phyloP scores from a whole-genome alignment of 2,329 filamentous ascomycete genomes.

The Mariannaea elegans region DNA sequence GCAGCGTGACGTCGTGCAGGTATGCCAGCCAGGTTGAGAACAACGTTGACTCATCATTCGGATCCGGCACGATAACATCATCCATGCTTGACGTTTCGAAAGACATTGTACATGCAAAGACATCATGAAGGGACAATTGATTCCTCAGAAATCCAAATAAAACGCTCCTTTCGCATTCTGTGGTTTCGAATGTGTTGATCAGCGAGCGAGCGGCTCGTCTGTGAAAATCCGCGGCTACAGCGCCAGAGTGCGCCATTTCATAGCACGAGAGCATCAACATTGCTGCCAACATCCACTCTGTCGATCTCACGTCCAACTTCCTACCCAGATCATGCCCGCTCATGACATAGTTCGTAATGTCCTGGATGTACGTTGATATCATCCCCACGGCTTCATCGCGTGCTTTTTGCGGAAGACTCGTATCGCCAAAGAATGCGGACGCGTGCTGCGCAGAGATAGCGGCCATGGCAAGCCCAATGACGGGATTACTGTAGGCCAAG shows the following conservation, averaged over 20 bases:
- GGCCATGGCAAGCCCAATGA: constrained; percentile 40
- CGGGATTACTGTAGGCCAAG: constrained; percentile 37
- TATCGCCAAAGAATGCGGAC: constrained; percentile 30
- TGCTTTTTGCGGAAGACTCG: constrained; percentile 38
- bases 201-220: constrained; percentile 41
- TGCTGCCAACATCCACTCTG: constrained; percentile 41
- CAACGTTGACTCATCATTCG: constrained; percentile 2
- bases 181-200: constrained; percentile 40
- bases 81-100: constrained; percentile 17
- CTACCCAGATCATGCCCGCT: constrained; percentile 11
- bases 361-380: constrained; percentile 33
- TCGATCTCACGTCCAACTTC: constrained; percentile 10
- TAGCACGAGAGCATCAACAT: constrained; percentile 43
- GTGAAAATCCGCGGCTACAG: constrained; percentile 40
- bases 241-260: constrained; percentile 41
- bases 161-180: constrained; percentile 26
- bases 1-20: constrained; percentile 16
- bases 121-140: constrained; percentile 41
- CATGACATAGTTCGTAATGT: constrained; percentile 15
- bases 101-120: constrained; percentile 40
- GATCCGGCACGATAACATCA: constrained; percentile 12
- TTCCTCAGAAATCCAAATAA: constrained; percentile 42
- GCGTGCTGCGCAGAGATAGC: constrained; percentile 43
- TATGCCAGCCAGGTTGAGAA: constrained; percentile 12
- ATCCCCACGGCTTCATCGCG: constrained; percentile 40